Percentiles rank a stretch among this genome's conserved stretches.
Conservation (phyloP, 371 early-diverging fungal genomes). For the Globomyces sp. region DNA sequence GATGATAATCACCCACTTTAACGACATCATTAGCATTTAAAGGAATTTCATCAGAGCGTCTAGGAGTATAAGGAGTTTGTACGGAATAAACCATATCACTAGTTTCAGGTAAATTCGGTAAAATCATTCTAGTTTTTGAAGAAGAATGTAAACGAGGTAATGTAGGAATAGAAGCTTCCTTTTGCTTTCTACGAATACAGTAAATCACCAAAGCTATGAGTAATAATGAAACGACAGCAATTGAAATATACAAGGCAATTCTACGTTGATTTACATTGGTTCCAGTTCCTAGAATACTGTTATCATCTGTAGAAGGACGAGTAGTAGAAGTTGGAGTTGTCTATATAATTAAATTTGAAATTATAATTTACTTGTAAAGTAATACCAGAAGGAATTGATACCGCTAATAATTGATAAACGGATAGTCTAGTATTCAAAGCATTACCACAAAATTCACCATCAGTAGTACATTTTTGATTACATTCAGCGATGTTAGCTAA, state of each 20-base stretch:
- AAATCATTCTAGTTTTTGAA: background rate
- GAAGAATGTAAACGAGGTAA: conserved; percentile 10
- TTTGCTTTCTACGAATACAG: conserved; percentile 2
- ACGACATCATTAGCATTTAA: conserved; percentile 2
- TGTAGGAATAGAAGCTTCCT: conserved; percentile 1
- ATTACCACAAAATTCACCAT: background rate
- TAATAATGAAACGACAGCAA: conserved; percentile 1
- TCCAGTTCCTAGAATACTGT: conserved; percentile 6
- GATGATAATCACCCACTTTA: background rate
- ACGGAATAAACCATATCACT: conserved; percentile 15
- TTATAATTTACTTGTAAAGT: conserved; percentile 1
- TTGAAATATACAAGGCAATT: conserved; percentile 8
- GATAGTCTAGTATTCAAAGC: conserved; percentile 1
- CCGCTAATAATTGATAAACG: background rate
- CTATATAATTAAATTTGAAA: background rate
- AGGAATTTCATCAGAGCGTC: conserved; percentile 5
- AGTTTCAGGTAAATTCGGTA: conserved; percentile 15
- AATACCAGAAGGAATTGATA: background rate
- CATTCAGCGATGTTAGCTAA: conserved; percentile 1
- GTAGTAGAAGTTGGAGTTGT: background rate
- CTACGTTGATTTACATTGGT: conserved; percentile 1
- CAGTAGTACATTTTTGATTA: background rate
- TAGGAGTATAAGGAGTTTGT: background rate
- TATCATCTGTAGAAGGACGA: background rate
- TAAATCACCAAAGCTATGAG: conserved; percentile 1